phyloP scores from a whole-genome alignment of 208 protist genomes.

The Crithidia brevicula region DNA sequence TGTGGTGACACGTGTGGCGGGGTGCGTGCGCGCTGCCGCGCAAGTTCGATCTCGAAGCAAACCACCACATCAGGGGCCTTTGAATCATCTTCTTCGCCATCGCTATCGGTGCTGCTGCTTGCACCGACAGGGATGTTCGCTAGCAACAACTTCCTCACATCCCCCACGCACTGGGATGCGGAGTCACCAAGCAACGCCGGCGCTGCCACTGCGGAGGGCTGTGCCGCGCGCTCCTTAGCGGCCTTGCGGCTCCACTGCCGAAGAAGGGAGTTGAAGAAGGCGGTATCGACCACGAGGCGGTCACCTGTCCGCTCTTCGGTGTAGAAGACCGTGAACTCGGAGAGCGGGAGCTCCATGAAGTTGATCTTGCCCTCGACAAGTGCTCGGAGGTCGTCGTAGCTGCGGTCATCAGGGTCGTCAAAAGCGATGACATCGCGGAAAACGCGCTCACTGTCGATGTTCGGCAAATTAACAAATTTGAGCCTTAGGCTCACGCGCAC shows the following conservation, averaged over 20 bases:
- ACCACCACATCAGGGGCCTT: constrained; percentile 25
- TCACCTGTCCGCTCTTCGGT: constrained; percentile 56
- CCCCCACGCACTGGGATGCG: neutral
- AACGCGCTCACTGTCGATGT: constrained; percentile 59
- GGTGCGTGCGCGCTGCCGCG: neutral
- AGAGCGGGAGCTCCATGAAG: constrained; percentile 71
- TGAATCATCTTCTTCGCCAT: constrained; percentile 17
- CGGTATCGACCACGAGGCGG: constrained; percentile 80
- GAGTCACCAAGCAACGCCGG: constrained; percentile 27
- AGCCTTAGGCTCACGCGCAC: constrained; percentile 43
- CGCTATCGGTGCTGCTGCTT: neutral
- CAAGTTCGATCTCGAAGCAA: constrained; percentile 61
- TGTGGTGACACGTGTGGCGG: neutral
- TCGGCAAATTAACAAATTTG: constrained; percentile 68
- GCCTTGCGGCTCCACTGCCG: constrained; percentile 37
- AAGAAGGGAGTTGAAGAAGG: constrained; percentile 62
- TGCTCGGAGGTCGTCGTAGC: constrained; percentile 62
- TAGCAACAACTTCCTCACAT: neutral
- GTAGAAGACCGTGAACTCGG: constrained; percentile 72
- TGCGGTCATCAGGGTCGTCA: constrained; percentile 51
- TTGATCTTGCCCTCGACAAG: constrained; percentile 74
- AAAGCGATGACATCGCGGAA: constrained; percentile 67
- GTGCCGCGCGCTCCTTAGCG: constrained; percentile 8
- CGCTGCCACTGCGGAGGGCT: neutral
- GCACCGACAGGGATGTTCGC: neutral